phyloP scores from a whole-genome alignment of 2,329 filamentous ascomycete genomes.

The Boeremia exigua region DNA sequence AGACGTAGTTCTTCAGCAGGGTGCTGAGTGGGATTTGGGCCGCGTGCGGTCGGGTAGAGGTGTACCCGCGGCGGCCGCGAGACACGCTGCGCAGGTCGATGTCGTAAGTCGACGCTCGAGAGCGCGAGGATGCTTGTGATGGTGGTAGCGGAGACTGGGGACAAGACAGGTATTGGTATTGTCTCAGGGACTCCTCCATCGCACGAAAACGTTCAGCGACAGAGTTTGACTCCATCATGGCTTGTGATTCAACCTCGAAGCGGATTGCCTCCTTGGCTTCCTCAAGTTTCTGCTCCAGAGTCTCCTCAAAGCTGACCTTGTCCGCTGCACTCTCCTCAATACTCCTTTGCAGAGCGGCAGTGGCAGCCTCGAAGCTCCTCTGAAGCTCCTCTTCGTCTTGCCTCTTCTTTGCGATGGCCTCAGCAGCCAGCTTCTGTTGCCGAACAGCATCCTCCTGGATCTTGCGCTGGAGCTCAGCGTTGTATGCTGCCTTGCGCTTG shows the following conservation, averaged over 20 bases:
- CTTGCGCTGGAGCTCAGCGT: constrained; percentile 40
- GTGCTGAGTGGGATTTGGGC: constrained; percentile 59
- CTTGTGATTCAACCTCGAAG: constrained; percentile 39
- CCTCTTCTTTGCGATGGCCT: constrained; percentile 33
- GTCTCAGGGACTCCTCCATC: constrained; percentile 37
- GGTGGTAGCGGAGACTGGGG: constrained; percentile 17
- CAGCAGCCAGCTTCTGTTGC: constrained; percentile 36
- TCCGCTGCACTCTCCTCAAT: constrained; percentile 37
- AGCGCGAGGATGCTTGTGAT: constrained; percentile 3
- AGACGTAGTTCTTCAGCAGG: constrained; percentile 61
- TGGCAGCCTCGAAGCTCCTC: constrained; percentile 36
- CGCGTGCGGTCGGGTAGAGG: constrained; percentile 18
- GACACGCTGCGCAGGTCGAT: constrained; percentile 15
- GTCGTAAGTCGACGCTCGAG: constrained; percentile 7
- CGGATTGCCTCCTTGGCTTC: constrained; percentile 43
- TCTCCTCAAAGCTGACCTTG: constrained; percentile 36
- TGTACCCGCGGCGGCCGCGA: constrained; percentile 18
- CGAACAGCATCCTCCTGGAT: constrained; percentile 41
- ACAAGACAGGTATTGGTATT: constrained; percentile 20
- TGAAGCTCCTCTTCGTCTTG: constrained; percentile 35
- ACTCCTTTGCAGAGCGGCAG: constrained; percentile 33
- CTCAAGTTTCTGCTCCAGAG: constrained; percentile 36
- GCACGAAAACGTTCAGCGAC: constrained; percentile 39
- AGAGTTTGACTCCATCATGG: constrained; percentile 34
- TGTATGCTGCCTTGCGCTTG: constrained; percentile 37